These are phyloP conservation scores for Solanum commersonii DNA, from an alignment of 257 asterid genomes.

Conservation along the genomic window DNA sequence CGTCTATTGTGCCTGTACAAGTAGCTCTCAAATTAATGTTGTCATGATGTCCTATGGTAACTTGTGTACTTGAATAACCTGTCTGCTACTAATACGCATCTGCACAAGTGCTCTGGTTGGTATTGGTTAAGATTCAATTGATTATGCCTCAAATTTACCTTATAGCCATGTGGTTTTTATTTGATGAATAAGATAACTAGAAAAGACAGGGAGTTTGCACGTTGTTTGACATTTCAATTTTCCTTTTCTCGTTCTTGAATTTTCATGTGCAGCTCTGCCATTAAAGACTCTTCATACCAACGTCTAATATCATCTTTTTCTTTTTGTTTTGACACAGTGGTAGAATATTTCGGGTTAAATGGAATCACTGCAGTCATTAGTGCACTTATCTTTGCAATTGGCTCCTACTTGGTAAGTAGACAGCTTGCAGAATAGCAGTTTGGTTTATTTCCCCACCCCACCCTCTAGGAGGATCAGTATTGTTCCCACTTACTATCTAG, in stretches of 20 bases:
- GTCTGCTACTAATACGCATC: neutral
- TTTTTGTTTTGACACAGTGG: slow-evolving; percentile 34
- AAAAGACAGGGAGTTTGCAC: neutral
- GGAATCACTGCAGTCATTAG: slow-evolving; percentile 33
- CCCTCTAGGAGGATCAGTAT: no score
- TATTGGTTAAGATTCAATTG: neutral
- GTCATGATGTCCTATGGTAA: neutral
- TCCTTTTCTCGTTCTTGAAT: neutral
- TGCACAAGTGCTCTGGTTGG: neutral
- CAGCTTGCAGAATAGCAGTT: neutral
- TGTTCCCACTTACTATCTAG: no score
- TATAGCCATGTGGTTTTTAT: neutral
- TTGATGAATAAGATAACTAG: neutral
- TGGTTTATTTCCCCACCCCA: neutral
- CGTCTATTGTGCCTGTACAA: neutral
- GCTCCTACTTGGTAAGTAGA: slow-evolving; percentile 63
- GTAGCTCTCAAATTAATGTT: neutral
- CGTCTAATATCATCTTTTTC: neutral
- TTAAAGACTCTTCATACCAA: neutral
- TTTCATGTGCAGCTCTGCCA: neutral
- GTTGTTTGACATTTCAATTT: neutral
- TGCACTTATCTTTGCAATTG: slow-evolving; percentile 27
- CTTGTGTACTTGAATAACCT: neutral
- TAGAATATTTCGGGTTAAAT: slow-evolving; percentile 47
- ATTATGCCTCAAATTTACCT: neutral